These are phyloP conservation scores for Phialocephala subalpina DNA, from an alignment of 2,329 filamentous ascomycete genomes.

Conservation along the genomic window DNA sequence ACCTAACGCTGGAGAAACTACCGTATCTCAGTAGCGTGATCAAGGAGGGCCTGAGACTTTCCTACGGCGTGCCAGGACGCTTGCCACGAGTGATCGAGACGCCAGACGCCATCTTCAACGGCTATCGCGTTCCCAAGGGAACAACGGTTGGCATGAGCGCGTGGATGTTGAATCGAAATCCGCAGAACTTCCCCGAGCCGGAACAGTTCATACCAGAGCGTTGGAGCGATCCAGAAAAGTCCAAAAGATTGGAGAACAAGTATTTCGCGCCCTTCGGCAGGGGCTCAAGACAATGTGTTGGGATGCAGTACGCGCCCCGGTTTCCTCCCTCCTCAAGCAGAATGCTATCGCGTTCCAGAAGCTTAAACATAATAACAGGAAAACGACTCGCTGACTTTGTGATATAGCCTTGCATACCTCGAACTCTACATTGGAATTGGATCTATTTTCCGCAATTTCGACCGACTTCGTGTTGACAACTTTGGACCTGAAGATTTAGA, in stretches of 20 bases:
- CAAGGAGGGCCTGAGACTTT: conserved; percentile 26
- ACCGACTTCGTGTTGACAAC: neutral
- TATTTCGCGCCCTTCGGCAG: neutral
- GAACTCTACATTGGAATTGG: neutral
- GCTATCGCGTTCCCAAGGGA: neutral
- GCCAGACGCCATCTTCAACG: neutral
- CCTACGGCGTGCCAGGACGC: neutral
- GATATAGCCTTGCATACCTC: neutral
- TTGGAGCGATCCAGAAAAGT: neutral
- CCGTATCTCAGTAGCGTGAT: conserved; percentile 30
- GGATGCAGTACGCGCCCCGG: neutral
- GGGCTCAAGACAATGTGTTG: neutral
- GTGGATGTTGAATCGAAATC: neutral
- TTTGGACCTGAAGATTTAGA: neutral
- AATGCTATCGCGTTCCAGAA: neutral
- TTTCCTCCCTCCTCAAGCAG: neutral
- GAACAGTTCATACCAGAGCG: neutral
- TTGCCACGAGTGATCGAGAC: neutral
- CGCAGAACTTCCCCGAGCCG: neutral
- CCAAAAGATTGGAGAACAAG: neutral
- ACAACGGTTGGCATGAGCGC: neutral
- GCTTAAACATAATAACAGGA: neutral
- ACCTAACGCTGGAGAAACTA: neutral
- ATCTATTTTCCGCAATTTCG: neutral
- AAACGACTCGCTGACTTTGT: neutral